Evolutionary conservation across 768 basidiomycete species (phyloP).

Genomic region (Imleria badia): DNA sequence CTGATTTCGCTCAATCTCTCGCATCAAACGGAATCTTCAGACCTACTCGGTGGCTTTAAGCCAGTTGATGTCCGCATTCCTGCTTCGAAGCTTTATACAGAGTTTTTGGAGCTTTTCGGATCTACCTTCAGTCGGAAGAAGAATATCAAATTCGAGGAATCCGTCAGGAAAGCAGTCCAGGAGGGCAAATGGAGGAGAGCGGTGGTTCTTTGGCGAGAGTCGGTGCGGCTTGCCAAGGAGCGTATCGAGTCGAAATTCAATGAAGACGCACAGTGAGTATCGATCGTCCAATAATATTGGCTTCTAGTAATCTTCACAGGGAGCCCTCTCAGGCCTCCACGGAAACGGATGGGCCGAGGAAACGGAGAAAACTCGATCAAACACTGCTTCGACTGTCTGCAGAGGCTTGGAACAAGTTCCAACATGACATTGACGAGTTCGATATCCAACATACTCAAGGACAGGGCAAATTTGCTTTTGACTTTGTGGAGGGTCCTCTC

Average conservation of each 20-base stretch:
- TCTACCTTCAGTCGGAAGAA: slow-evolving; percentile 86
- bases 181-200: slow-evolving; percentile 86
- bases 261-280: slow-evolving; percentile 29
- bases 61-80: slow-evolving; percentile 89
- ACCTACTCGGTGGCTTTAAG: slow-evolving; percentile 93
- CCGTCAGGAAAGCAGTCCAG: slow-evolving; percentile 75
- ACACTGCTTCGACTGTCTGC: slow-evolving; percentile 43
- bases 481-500: slow-evolving; percentile 95
- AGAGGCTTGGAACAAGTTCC: slow-evolving; percentile 65
- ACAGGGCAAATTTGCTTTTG: slow-evolving; percentile 88
- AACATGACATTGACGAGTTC: slow-evolving; percentile 71
- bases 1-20: slow-evolving; percentile 91
- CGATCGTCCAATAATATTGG: not conserved
- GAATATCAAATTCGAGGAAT: slow-evolving; percentile 83
- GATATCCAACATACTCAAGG: slow-evolving; percentile 87
- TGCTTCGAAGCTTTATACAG: slow-evolving; percentile 64
- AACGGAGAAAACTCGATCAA: slow-evolving; percentile 64
- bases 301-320: slow-evolving; percentile 1
- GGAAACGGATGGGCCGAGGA: slow-evolving; percentile 53
- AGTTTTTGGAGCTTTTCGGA: slow-evolving; percentile 80
- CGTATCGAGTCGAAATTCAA: slow-evolving; percentile 45
- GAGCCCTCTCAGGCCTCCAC: slow-evolving; percentile 30
- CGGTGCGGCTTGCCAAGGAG: slow-evolving; percentile 64
- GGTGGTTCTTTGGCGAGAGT: slow-evolving; percentile 82
- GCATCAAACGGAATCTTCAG: slow-evolving; percentile 94